Evolutionary conservation across 1,284 basidiomycete species (phyloP).

Genomic region (Microbotryomycetes sp.): DNA sequence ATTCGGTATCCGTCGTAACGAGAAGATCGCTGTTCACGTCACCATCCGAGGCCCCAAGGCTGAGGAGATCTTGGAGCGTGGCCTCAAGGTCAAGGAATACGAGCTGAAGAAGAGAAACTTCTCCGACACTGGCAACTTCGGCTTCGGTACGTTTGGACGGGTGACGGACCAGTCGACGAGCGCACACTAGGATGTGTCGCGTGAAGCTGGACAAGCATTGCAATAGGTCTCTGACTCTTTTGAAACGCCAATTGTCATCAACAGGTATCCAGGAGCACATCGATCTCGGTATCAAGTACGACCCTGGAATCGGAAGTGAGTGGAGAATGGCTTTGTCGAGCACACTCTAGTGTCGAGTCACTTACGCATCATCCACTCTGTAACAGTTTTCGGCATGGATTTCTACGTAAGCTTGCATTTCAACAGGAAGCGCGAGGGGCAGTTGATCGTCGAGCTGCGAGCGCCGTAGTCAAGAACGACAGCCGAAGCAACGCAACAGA

Average conservation of each 20-base stretch:
- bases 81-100: constrained; percentile 99
- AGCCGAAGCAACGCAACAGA: not conserved
- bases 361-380: not conserved
- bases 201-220: not conserved
- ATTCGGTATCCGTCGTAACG: constrained; percentile 99
- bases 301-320: constrained; percentile 73
- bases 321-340: too few species aligned
- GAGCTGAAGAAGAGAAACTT: constrained; percentile 86
- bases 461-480: too few species aligned
- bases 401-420: constrained; percentile 46
- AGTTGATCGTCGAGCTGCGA: too few species aligned
- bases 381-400: constrained; percentile 88
- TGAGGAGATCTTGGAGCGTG: constrained; percentile 98
- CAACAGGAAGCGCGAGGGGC: not conserved
- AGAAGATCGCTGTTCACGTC: constrained; percentile 99
- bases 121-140: constrained; percentile 96
- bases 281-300: constrained; percentile 96
- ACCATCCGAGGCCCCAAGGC: constrained; percentile 99
- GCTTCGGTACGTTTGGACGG: constrained; percentile 61
- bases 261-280: constrained; percentile 81
- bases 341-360: not conserved
- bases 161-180: not conserved
- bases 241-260: not conserved
- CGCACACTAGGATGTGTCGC: not conserved
- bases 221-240: not conserved